phyloP scores from a whole-genome alignment of 345 rosid species.

The Capsella bursapastoris region DNA sequence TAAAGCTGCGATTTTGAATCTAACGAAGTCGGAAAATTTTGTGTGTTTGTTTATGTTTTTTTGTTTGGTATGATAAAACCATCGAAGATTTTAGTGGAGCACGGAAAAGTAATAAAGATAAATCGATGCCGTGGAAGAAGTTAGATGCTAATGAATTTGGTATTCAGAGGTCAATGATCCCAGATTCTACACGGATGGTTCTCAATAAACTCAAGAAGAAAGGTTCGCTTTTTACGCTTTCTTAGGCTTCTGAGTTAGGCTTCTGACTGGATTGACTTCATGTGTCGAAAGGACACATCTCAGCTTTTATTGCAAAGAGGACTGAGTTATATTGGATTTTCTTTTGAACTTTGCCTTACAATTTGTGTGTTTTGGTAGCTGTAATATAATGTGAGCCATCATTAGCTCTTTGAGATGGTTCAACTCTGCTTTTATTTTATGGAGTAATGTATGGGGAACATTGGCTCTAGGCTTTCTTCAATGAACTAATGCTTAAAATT shows the following conservation, averaged over 20 bases:
- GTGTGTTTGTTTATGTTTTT: neutral
- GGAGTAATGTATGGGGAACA: neutral
- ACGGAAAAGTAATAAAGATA: conserved; percentile 37
- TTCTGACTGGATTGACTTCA: neutral
- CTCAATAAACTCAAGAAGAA: conserved; percentile 59
- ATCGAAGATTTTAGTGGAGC: conserved; percentile 34
- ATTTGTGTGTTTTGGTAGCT: neutral
- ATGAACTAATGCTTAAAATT: neutral
- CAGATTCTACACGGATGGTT: conserved; percentile 61
- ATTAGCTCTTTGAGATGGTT: conserved; percentile 7
- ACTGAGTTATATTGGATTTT: neutral
- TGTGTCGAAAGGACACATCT: neutral
- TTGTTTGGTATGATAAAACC: neutral
- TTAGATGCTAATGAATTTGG: conserved; percentile 64
- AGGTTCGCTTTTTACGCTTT: conserved; percentile 41
- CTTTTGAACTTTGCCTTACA: neutral
- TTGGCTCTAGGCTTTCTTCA: neutral
- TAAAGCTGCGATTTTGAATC: neutral
- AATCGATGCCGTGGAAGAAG: conserved; percentile 52
- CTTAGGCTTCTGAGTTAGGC: conserved; percentile 2
- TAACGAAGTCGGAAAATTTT: neutral
- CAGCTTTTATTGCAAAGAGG: neutral
- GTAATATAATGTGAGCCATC: neutral
- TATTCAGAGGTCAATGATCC: conserved; percentile 61
- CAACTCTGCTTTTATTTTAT: too few species aligned